Conservation (phyloP, 305 asterid genomes). For the Stenogyne calaminthoides region DNA sequence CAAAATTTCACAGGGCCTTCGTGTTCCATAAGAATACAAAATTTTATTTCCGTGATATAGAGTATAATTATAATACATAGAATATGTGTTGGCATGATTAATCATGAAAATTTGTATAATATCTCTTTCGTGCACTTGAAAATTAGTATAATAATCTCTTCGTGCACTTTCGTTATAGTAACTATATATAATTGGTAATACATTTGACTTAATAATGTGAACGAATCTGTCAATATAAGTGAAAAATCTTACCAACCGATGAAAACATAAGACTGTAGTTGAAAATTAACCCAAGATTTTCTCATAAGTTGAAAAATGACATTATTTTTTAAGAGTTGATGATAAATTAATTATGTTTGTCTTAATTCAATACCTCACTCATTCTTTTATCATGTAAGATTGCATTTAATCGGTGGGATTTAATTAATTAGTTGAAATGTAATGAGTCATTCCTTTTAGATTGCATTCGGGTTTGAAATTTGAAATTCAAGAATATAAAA, state of each 20-base stretch:
- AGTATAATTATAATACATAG: too few species aligned
- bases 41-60: too few species aligned
- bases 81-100: background rate
- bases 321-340: background rate
- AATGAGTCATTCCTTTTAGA: too few species aligned
- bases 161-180: background rate
- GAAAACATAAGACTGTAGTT: background rate
- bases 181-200: background rate
- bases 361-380: background rate
- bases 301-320: slow-evolving; percentile 11
- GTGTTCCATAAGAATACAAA: too few species aligned
- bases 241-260: slow-evolving; percentile 18
- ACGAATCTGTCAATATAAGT: background rate
- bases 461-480: too few species aligned
- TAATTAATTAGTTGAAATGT: background rate
- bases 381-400: background rate
- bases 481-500: too few species aligned
- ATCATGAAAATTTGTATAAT: background rate
- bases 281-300: slow-evolving; percentile 17
- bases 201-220: slow-evolving; percentile 14
- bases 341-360: background rate
- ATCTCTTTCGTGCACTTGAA: background rate
- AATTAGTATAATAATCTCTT: background rate
- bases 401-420: background rate
- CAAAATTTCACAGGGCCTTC: too few species aligned